Conservation (phyloP, 345 rosid genomes). For the Cardiospermum halicacabum region DNA sequence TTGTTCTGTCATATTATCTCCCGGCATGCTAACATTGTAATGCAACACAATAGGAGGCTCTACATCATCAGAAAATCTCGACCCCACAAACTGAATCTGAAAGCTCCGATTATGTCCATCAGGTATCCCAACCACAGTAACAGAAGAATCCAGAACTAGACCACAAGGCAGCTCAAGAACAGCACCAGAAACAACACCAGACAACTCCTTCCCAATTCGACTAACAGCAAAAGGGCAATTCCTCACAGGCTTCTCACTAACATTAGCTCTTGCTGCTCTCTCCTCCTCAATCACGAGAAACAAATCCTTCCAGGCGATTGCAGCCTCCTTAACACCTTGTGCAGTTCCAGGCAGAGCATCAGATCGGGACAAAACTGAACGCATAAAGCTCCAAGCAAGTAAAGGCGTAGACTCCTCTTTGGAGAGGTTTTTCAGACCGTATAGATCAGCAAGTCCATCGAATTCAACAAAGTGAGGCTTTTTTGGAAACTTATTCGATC, state of each 20-base stretch:
- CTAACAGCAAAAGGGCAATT: slow-evolving; percentile 56
- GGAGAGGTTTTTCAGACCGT: slow-evolving; percentile 40
- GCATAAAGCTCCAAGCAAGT: slow-evolving; percentile 69
- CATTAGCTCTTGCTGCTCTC: slow-evolving; percentile 20
- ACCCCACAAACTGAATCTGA: slow-evolving; percentile 56
- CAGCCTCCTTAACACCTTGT: slow-evolving; percentile 77
- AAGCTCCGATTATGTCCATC: slow-evolving; percentile 47
- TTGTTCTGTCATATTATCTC: slow-evolving; percentile 57
- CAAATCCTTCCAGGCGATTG: slow-evolving; percentile 56
- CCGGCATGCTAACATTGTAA: slow-evolving; percentile 57
- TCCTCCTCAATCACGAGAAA: slow-evolving; percentile 29
- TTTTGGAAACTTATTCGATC: slow-evolving; percentile 16
- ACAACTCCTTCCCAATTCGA: slow-evolving; percentile 21
- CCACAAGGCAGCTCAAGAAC: slow-evolving; percentile 78
- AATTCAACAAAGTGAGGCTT: slow-evolving; percentile 39
- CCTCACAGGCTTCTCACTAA: slow-evolving; percentile 22
- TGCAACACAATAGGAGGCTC: slow-evolving; percentile 48
- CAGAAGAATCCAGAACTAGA: slow-evolving; percentile 64
- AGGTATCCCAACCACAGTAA: slow-evolving; percentile 74
- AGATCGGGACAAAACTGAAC: slow-evolving; percentile 51
- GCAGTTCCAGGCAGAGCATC: slow-evolving; percentile 74
- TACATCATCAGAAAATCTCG: slow-evolving; percentile 34
- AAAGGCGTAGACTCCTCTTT: slow-evolving; percentile 38
- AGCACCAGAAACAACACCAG: slow-evolving; percentile 23
- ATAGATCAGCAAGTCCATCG: slow-evolving; percentile 56